Conservation (phyloP, 164 flowering plant genomes). For the Aristolochia californica region DNA sequence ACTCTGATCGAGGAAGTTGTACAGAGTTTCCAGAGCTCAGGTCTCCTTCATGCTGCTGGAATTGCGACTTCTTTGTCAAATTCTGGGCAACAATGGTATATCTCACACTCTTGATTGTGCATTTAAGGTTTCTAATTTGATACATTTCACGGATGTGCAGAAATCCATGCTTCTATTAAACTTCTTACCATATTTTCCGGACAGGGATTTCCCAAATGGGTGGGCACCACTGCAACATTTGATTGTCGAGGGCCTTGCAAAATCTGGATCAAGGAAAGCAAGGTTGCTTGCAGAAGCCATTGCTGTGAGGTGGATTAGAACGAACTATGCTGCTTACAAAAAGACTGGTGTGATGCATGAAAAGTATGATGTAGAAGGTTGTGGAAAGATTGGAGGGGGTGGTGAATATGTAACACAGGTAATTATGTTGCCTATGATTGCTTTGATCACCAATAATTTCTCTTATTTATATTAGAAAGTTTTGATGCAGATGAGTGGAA, state of each 20-base stretch:
- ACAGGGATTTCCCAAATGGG: slow-evolving; percentile 95
- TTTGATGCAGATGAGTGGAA: too few species aligned
- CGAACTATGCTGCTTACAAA: slow-evolving; percentile 68
- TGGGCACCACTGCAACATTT: slow-evolving; percentile 96
- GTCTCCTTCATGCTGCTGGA: slow-evolving; percentile 58
- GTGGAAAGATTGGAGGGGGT: slow-evolving; percentile 67
- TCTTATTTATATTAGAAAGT: too few species aligned
- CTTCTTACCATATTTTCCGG: background rate
- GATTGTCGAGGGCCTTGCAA: slow-evolving; percentile 78
- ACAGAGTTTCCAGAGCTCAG: slow-evolving; percentile 47
- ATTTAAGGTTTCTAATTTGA: background rate
- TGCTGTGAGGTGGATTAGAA: slow-evolving; percentile 70
- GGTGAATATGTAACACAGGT: slow-evolving; percentile 81
- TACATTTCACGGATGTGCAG: background rate
- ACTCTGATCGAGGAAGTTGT: slow-evolving; percentile 36
- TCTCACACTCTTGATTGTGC: background rate
- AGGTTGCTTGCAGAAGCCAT: slow-evolving; percentile 58
- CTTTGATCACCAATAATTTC: too few species aligned
- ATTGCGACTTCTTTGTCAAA: slow-evolving; percentile 70
- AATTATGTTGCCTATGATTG: background rate
- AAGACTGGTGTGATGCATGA: slow-evolving; percentile 69
- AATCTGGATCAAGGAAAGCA: slow-evolving; percentile 46
- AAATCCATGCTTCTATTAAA: background rate
- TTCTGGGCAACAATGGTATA: slow-evolving; percentile 84
- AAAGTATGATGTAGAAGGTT: slow-evolving; percentile 53